Conservation (phyloP, 805 yeast species). For the Monosporozyma siamensis region DNA sequence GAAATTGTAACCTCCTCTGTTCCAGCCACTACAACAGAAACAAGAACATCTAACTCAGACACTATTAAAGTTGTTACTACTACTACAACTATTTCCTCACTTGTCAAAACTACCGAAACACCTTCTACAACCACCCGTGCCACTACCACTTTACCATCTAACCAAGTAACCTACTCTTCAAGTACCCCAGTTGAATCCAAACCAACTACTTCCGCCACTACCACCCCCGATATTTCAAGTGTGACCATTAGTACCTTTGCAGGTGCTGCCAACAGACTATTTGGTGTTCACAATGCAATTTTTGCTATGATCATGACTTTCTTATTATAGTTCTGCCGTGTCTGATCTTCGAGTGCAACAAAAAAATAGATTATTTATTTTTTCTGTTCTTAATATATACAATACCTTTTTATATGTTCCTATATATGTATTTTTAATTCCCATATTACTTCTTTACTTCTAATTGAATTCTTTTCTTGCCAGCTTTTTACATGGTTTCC, state of each 20-base stretch:
- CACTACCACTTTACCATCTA: background rate
- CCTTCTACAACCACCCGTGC: background rate
- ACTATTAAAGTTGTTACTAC: background rate
- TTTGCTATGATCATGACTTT: background rate
- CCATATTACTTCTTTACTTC: background rate
- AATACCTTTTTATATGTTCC: background rate
- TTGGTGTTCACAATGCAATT: background rate
- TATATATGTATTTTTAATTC: background rate
- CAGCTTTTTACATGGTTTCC: background rate
- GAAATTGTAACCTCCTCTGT: no score
- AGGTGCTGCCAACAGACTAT: conserved; percentile 5
- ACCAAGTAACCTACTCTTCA: background rate
- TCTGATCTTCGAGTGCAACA: background rate
- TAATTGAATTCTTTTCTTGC: background rate
- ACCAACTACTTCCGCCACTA: background rate
- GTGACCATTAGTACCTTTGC: conserved; percentile 3
- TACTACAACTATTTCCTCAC: background rate
- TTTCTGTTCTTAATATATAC: conserved; percentile 1
- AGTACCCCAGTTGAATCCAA: background rate
- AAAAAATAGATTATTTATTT: background rate
- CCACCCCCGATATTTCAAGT: background rate
- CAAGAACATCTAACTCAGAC: no score
- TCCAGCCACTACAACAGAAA: no score
- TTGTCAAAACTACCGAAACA: background rate
- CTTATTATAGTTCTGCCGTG: background rate